These are phyloP conservation scores for Hibiscus trionum DNA, from an alignment of 345 rosid species.

Conservation along the genomic window DNA sequence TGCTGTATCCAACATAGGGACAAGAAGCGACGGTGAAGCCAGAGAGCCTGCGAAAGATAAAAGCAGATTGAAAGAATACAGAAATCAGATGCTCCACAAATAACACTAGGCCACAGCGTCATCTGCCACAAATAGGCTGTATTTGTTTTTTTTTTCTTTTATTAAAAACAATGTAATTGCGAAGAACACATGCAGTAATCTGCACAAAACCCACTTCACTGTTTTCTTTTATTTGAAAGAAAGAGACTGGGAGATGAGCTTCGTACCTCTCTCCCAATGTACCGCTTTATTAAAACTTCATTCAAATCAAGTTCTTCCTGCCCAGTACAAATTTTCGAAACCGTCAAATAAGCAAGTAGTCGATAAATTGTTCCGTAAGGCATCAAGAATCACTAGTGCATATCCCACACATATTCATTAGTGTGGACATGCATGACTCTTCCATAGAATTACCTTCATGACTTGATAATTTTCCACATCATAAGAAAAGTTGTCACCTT, in stretches of 20 bases:
- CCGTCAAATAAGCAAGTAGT: not conserved
- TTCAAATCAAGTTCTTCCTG: slow-evolving; percentile 91
- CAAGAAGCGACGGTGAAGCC: slow-evolving; percentile 86
- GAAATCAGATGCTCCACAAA: not conserved
- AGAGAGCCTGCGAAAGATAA: slow-evolving; percentile 52
- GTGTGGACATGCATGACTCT: not conserved
- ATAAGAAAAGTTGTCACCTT: slow-evolving; percentile 13
- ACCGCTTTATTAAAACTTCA: slow-evolving; percentile 53
- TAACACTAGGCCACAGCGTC: not conserved
- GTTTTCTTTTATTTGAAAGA: not conserved
- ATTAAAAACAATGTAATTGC: not conserved
- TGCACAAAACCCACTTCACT: not conserved
- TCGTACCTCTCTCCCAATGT: slow-evolving; percentile 78
- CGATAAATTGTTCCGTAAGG: not conserved
- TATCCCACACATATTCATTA: not conserved
- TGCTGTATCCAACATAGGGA: slow-evolving; percentile 47
- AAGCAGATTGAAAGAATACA: not conserved
- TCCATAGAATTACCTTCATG: slow-evolving; percentile 44
- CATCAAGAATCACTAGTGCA: not conserved
- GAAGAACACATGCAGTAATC: not conserved
- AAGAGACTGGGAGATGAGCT: not conserved
- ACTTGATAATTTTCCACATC: slow-evolving; percentile 25
- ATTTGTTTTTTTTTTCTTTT: not conserved
- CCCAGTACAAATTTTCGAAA: slow-evolving; percentile 18
- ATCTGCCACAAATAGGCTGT: not conserved